Base-by-base conservation (phyloP, 2,329 filamentous ascomycete species). In the Paraphaeosphaeria minitans region DNA sequence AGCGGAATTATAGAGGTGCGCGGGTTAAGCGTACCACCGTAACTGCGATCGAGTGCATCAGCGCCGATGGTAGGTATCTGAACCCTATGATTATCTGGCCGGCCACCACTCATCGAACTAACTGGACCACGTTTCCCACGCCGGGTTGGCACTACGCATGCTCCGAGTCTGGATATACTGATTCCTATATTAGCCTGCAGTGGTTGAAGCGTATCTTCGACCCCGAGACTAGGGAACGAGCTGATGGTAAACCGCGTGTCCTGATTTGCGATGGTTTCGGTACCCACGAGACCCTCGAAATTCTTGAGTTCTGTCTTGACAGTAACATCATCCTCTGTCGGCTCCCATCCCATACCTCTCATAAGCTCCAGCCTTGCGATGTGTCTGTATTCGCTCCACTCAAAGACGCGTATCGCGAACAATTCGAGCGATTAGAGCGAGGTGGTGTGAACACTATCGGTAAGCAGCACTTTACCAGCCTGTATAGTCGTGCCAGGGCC, bases 281-380 rank as follows among this genome's bases (percentile, higher is more conserved):
- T 16, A 73, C 70, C 27, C 69, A 78, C 54, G 65, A 78, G 56
- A 71, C 72, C 10, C 70, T 75, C 39, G 68, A 78, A 41, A 60
- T 74, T 53, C 48, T 69, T 58, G 65, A 70, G 60, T 71, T 65
- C 57, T 76, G 66, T 57, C 69, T 73, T 55, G 56, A 66, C 51
- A 72, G 76, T 54, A 73, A 74, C 43, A 75, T 77, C 45, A 61
- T 69, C 37, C 59, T 76, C n/a, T 75, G 65, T 60, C 68, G 69
- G 56, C 53, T 77, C 27, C 68, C 43, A 21, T 46, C 43, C 16
- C 24, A 46, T 27, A 46, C 48, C 22, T 48, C 45, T 48, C 16
- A 48, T 14, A 48, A 48, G 45, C 12, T 19, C n/a, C 27, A 48
- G 43, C 54, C 57, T 19, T 59, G 47, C 48, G 57, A 61, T 29